Base-by-base conservation (phyloP, 2,329 filamentous ascomycete species). In the Incumbomyces delicatus region DNA sequence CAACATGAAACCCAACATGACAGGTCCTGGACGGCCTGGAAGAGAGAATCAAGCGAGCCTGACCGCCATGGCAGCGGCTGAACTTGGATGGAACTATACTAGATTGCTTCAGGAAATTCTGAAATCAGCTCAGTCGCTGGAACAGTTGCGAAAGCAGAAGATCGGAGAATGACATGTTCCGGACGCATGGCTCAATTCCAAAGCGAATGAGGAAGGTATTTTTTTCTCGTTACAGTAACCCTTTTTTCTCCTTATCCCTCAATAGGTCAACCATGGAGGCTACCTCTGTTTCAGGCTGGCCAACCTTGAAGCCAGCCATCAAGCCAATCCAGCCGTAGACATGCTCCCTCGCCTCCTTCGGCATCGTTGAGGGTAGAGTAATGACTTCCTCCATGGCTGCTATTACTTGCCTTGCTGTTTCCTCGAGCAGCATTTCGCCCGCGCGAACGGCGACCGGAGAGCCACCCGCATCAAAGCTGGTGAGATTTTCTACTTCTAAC, bases 1-100 rank as follows among this genome's bases (percentile, higher is more conserved):
- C 11, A 74, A 74, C 46, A 72, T 75, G 67, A 74, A 75, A 54
- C 71, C 71, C 63, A 71, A 72, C 40, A 71, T 71, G 64, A 72
- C 68, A 3, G 71, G 70, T 0, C 68, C 70, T 2, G 71, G 70
- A 2, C 60, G 70, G 12, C 68, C 70, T 1, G 69, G 69, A 0
- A 60, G 71, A 11, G 67, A 73, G 10, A 62, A 74, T 43, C 71
- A 75, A 53, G 67, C 69, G 0, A 72, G 71, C 49, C 50, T 74
- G 12, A 71, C 64, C 2, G 67, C 54, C 1, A 60, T 72, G 33
- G 69, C 72, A 5, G 72, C 71, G 7, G 53, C 57, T 2, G 61
- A 59, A 2, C 48, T 69, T 7, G 68, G 67, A 0, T 73, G 69
- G 69, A 65, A 68, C 34, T 72, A 70, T 53, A 35, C 53, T 4